Conservation (phyloP, 2,329 filamentous ascomycete genomes). For the Phyllosticta capitalensis region DNA sequence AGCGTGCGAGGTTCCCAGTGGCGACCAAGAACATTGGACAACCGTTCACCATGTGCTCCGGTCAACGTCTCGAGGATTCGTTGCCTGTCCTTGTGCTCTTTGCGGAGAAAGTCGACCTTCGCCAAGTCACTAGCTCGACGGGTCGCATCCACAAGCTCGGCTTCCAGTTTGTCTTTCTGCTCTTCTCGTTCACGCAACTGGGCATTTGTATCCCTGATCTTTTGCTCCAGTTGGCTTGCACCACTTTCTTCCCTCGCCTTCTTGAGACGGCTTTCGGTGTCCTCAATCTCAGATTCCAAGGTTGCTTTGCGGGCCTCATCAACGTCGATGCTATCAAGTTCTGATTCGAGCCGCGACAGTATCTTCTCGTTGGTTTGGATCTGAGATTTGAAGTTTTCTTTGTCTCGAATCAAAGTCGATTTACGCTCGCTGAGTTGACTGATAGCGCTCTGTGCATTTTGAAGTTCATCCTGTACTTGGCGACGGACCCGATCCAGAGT, state of each 20-base stretch:
- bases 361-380: conserved; percentile 67
- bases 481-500: conserved; percentile 65
- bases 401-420: conserved; percentile 62
- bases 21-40: conserved; percentile 54
- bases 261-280: conserved; percentile 54
- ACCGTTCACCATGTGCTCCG: conserved; percentile 61
- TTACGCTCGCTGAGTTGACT: conserved; percentile 66
- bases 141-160: conserved; percentile 77
- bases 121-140: conserved; percentile 73
- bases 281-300: conserved; percentile 63
- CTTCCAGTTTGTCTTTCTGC: conserved; percentile 59
- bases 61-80: conserved; percentile 68
- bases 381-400: conserved; percentile 61
- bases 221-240: conserved; percentile 57
- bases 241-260: conserved; percentile 55
- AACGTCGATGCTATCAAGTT: conserved; percentile 62
- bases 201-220: conserved; percentile 56
- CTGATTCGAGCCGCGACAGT: conserved; percentile 54
- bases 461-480: conserved; percentile 64
- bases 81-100: conserved; percentile 65
- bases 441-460: conserved; percentile 61
- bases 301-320: conserved; percentile 79
- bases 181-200: conserved; percentile 61
- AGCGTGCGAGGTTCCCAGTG: conserved; percentile 62
- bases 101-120: conserved; percentile 72